Conservation (phyloP, 2,329 filamentous ascomycete genomes). For the Aspergillus caelatus region DNA sequence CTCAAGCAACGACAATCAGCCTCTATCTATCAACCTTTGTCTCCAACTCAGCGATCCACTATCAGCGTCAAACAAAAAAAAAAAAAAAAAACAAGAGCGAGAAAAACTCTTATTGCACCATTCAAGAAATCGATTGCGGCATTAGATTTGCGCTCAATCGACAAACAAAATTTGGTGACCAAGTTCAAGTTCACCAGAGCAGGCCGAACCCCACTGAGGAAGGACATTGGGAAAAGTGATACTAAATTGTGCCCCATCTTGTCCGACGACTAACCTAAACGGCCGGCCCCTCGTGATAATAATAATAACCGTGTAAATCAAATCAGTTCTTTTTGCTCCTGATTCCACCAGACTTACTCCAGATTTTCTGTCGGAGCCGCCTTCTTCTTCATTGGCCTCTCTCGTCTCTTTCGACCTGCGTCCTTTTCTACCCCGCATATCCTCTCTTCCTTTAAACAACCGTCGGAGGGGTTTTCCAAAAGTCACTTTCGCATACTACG, state of each 20-base stretch:
- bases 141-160: slow-evolving; percentile 11
- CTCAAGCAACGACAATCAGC: neutral
- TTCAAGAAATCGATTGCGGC: slow-evolving; percentile 25
- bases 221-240: neutral
- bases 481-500: slow-evolving; percentile 2
- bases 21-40: neutral
- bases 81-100: neutral
- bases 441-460: slow-evolving; percentile 7
- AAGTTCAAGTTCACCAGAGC: too few species aligned
- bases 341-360: slow-evolving; percentile 12
- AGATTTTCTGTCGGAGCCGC: slow-evolving; percentile 17
- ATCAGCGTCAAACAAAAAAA: neutral
- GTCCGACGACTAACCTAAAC: neutral
- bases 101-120: slow-evolving; percentile 21
- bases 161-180: neutral
- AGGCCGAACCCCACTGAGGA: neutral
- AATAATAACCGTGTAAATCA: neutral
- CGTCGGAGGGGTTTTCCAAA: neutral
- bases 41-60: neutral
- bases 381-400: slow-evolving; percentile 18
- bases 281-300: slow-evolving; percentile 5
- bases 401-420: slow-evolving; percentile 12
- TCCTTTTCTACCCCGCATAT: slow-evolving; percentile 22
- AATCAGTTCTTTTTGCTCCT: neutral
- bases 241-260: slow-evolving; percentile 1